Base-by-base conservation (phyloP, 768 basidiomycete species). In the Kwoniella botswanensis region DNA sequence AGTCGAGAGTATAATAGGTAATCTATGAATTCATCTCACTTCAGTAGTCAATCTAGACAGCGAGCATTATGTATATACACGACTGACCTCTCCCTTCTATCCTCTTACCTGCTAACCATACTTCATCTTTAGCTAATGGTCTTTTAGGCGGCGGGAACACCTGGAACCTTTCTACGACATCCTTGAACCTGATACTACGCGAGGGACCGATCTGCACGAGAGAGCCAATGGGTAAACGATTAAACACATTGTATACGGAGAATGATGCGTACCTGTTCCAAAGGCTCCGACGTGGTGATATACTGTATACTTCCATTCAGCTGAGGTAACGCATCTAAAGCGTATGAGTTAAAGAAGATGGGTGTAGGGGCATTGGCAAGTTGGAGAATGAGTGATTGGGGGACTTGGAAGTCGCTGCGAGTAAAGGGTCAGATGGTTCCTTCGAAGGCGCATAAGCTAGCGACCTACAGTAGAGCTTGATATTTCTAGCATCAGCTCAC, bases 221-320 rank as follows among this genome's bases (percentile, higher is more conserved):
- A 15, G 43, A 26, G 26, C 26, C 26, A 26, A 60, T 29, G 18
- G 6, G 44, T 46, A 29, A 24, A 57, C 63, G 4, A 26, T 26
- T 26, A 26, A 26, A 26, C 26, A 26, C 2, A 26, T 26, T 26
- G 26, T 4, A 26, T 26, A 26, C 26, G 26, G 4, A 26, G 26
- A 26, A 26, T 26, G 26, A 26, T 26, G 26, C 26, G 67, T 57
- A 80, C 80, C 53, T 71, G 68, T 17, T 91, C 87, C 62, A 97
- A 85, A 71, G 92, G 88, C 78, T 92, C 93, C 10, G 93, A 93
- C 0, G 92, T 92, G 82, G 95, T 96, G 68, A 97, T 92, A 79
- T 97, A 98, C 57, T 93, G 93, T 52, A 98, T 87, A 1, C 93
- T 93, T 26, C 96, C 96, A 74, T 93, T 93, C 73, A 98, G 86